A percentile compares a stretch with the other conserved stretches of the same genome.
Conservation (phyloP, 306 rosid genomes). For the Ammopiptanthus mongolicus region DNA sequence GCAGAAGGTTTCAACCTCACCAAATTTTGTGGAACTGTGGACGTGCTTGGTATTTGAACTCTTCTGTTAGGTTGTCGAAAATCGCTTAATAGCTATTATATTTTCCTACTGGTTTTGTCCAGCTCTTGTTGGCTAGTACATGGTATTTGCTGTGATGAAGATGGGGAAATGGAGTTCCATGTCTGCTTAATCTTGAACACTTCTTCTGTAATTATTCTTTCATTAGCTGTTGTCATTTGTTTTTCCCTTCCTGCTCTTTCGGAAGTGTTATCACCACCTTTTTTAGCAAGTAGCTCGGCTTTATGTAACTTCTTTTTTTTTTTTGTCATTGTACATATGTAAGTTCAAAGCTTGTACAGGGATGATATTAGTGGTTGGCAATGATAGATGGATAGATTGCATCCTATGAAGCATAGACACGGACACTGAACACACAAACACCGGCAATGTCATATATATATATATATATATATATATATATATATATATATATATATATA, state of each 20-base stretch:
- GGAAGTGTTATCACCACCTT: conserved; percentile 1
- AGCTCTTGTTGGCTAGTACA: conserved; percentile 16
- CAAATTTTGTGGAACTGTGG: not conserved
- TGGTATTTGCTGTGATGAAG: conserved; percentile 11
- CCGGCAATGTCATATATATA: too few species aligned
- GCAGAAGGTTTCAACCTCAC: conserved; percentile 27
- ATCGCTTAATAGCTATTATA: not conserved
- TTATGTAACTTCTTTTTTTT: conserved; percentile 5
- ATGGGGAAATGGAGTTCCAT: conserved; percentile 10
- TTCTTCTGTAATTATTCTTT: conserved; percentile 13
- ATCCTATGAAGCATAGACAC: too few species aligned
- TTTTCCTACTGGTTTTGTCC: conserved; percentile 2
- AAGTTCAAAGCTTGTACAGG: conserved; percentile 29
- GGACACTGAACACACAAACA: too few species aligned
- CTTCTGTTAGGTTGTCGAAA: not conserved
- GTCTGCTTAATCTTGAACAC: conserved; percentile 12
- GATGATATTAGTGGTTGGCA: conserved; percentile 11
- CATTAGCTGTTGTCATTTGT: conserved; percentile 14
- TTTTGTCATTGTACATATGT: conserved; percentile 29
- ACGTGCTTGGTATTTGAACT: conserved; percentile 20
- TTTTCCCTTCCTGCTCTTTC: not conserved
- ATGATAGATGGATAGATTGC: conserved; percentile 19
- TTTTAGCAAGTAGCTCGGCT: conserved; percentile 17
- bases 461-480: too few species aligned
- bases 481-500: too few species aligned